Percentiles rank a stretch among this genome's conserved stretches.
Conservation (phyloP, 106 monocot species). For the Dendrobium nobile region DNA sequence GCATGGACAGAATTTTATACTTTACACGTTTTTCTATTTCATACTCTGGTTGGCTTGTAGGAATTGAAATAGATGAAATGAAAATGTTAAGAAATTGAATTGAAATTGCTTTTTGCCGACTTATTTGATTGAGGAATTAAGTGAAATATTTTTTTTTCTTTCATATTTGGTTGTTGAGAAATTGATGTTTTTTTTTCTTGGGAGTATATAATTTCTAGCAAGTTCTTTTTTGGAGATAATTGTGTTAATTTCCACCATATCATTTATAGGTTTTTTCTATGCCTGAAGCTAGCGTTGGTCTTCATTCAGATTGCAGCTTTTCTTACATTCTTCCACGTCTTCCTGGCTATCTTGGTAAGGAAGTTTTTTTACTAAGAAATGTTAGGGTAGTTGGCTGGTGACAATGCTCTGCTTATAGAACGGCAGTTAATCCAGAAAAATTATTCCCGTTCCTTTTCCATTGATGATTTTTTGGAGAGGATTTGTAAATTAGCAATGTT, state of each 20-base stretch:
- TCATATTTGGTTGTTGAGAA: too few relatives aligned
- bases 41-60: too few relatives aligned
- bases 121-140: too few relatives aligned
- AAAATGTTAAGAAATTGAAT: too few relatives aligned
- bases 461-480: background rate
- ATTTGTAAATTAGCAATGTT: background rate
- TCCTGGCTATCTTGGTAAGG: conserved; percentile 76
- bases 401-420: background rate
- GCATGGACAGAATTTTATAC: too few relatives aligned
- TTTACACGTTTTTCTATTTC: too few relatives aligned
- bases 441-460: background rate
- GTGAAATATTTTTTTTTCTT: too few relatives aligned
- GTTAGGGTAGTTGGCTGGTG: background rate
- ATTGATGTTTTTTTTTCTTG: too few relatives aligned
- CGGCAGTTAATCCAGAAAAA: background rate
- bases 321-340: conserved; percentile 87
- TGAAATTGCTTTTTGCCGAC: too few relatives aligned
- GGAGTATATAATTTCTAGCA: background rate
- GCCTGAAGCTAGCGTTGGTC: conserved; percentile 85
- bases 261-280: conserved; percentile 58
- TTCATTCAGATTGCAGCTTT: conserved; percentile 95
- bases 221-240: background rate
- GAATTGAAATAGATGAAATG: too few relatives aligned
- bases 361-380: background rate
- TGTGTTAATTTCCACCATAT: background rate